Evolutionary conservation across 1,284 basidiomycete species (phyloP).

Genomic region (Apiotrichum siamense): DNA sequence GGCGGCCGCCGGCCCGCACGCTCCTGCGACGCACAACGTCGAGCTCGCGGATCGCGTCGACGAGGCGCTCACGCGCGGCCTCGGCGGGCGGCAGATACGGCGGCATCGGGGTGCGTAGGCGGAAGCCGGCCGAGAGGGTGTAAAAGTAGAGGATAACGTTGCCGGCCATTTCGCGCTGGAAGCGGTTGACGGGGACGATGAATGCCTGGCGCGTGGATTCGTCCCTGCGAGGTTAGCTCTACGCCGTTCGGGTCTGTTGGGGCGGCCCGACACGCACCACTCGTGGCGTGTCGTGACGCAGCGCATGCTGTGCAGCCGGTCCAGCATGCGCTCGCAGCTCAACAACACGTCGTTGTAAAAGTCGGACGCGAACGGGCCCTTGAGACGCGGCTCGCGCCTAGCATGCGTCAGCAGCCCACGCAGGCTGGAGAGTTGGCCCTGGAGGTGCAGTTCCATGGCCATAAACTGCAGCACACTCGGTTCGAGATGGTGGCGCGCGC

Average conservation of each 20-base stretch:
- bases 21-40: slow-evolving; percentile 66
- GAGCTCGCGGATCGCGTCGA: slow-evolving; percentile 72
- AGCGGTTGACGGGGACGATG: slow-evolving; percentile 76
- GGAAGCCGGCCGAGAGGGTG: slow-evolving; percentile 75
- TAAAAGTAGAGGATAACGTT: slow-evolving; percentile 91
- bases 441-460: slow-evolving; percentile 91
- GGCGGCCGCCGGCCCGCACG: slow-evolving; percentile 59
- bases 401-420: slow-evolving; percentile 78
- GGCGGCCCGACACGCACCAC: slow-evolving; percentile 56
- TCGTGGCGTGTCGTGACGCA: slow-evolving; percentile 89
- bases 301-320: slow-evolving; percentile 83
- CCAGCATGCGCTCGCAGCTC: slow-evolving; percentile 80
- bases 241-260: no score
- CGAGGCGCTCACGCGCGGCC: slow-evolving; percentile 68
- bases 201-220: slow-evolving; percentile 65
- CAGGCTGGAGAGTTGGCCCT: slow-evolving; percentile 78
- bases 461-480: slow-evolving; percentile 67
- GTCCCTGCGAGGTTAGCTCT: slow-evolving; percentile 19
- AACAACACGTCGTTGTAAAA: slow-evolving; percentile 79
- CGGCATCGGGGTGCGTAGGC: slow-evolving; percentile 82
- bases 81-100: slow-evolving; percentile 92
- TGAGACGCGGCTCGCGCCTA: slow-evolving; percentile 85
- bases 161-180: slow-evolving; percentile 79
- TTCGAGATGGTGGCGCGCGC: slow-evolving; percentile 31
- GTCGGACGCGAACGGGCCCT: slow-evolving; percentile 79